These are phyloP conservation scores for Sphagnum fallax DNA, from an alignment of 228 moss, liverwort and hornwort genomes.

Conservation along the genomic window DNA sequence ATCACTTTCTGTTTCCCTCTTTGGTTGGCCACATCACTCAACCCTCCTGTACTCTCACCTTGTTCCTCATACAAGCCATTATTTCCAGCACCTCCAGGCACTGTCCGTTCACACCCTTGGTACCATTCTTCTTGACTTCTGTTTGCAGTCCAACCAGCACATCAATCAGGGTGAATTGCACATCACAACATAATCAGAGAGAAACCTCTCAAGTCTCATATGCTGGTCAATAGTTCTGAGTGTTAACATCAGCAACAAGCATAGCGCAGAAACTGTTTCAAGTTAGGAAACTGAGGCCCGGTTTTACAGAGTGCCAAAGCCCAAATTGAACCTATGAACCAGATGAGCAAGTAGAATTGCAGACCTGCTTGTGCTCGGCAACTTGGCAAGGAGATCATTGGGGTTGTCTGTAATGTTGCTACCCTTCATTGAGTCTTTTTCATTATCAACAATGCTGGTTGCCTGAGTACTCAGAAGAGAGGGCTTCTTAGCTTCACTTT, in stretches of 20 bases:
- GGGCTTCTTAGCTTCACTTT: constrained; percentile 32
- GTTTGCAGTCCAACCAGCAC: constrained; percentile 3
- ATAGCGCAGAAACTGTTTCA: neutral
- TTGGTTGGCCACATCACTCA: constrained; percentile 29
- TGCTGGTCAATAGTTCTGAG: no score
- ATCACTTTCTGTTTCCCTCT: constrained; percentile 56
- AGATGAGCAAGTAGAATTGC: constrained; percentile 9
- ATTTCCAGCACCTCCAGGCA: constrained; percentile 29
- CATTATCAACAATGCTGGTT: constrained; percentile 18
- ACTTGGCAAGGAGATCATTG: constrained; percentile 25
- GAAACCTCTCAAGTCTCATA: neutral
- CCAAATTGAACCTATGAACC: neutral
- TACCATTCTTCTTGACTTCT: constrained; percentile 54
- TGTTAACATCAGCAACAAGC: neutral
- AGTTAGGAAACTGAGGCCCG: neutral
- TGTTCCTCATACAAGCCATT: constrained; percentile 42
- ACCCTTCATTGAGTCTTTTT: constrained; percentile 18
- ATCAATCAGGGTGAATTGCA: neutral
- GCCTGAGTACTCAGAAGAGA: constrained; percentile 10
- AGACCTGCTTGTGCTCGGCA: constrained; percentile 9
- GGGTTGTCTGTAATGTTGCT: constrained; percentile 30
- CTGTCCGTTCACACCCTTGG: constrained; percentile 42
- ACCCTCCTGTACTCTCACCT: constrained; percentile 52
- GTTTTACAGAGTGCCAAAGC: neutral
- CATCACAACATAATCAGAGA: neutral